Base-by-base conservation (phyloP, 345 rosid genomes). In the Linum lewisii region DNA sequence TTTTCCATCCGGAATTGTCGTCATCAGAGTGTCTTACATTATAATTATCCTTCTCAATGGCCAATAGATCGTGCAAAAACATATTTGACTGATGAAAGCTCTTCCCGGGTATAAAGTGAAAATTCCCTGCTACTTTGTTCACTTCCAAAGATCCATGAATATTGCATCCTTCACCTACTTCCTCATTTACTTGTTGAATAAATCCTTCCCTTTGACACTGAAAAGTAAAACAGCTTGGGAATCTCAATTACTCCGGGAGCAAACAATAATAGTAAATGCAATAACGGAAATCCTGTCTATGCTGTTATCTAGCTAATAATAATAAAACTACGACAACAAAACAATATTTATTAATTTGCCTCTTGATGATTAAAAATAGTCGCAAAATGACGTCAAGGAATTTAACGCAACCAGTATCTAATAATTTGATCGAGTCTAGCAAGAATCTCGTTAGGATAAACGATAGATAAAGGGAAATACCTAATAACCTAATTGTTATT, bases 61-160 rank as follows among this genome's bases (percentile, higher is more conserved):
- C 79, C 72, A 85, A 81, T 69, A 82, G 77, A 79, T 90, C 97
- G 55, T 90, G 92, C 42, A 87, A 82, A 65, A 85, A 94, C 63
- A 87, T 84, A 19, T 83, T 85, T 23, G 90, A 78, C 63, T 90
- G 95, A 66, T 87, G 96, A 77, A 93, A 89, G 82, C 99, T 93
- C 78, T 93, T 93, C 69, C 96, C 97, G 44, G 97, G 97, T 62
- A 97, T 92, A 82, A 93, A 93, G 69, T 93, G 96, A 68, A 90
- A 93, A 75, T 87, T 89, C 36, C 96, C 99, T n/a, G 97, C 97
- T 55, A 93, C 97, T 72, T 89, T 93, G 63, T 87, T 89, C 58
- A 89, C 96, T 75, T 87, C 99, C 74, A 93, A 75, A 72, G 82
- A 89, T 32, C 96, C 97, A 75, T 90, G 85, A 25, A 89, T 74